Evolutionary conservation across 352 stramenopile genomes (phyloP), one percentile per base, ranked within the genome.

Genomic region (Globisporangium ultimum): DNA sequence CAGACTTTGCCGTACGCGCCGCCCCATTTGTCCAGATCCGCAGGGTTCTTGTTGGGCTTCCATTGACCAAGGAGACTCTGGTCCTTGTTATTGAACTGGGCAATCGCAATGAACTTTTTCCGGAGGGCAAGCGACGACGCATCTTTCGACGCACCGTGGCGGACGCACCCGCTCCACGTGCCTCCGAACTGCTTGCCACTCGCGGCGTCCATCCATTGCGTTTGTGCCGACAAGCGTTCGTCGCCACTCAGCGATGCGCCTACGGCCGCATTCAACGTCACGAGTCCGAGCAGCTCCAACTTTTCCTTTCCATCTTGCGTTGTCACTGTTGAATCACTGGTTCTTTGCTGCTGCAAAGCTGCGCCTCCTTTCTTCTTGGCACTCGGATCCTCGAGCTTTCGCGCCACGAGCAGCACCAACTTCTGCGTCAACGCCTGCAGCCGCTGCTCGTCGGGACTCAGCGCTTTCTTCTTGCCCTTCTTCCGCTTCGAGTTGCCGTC

Each of bases 1-100:
- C 89, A 97, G 7, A 72, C 73, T 52, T 97, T 97, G 49, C 89
- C 89, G 50, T 78, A 96, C 24, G 57, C 69, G 22, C 89, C 89
- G 45, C 89, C 89, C 89, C 89, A 97, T 48, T 77, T 72, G 38
- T 76, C 81, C 24, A 63, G 34, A 58, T 96, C 89, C 7, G 70
- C 63, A 14, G 86, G 82, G 41, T 89, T 67, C 41, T 80, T 74
- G 62, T 96, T 96, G 1, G 88, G 86, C 14, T 58, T 53, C 88
- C 88, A 96, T 42, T 76, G 60, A 54, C 55, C 60, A 28, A 87
- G 61, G 34, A 70, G 64, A 6, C 48, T 53, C 2, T 28, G 61
- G 3, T 46, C 36, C n/a, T 66, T 59, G 0, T 63, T 65, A 8
- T 55, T 55, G 6, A 54, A 54, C 14, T 28, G 40, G 15, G 56